Conservation (phyloP, 169 alveolate species). For the Eimeria brunetti region DNA sequence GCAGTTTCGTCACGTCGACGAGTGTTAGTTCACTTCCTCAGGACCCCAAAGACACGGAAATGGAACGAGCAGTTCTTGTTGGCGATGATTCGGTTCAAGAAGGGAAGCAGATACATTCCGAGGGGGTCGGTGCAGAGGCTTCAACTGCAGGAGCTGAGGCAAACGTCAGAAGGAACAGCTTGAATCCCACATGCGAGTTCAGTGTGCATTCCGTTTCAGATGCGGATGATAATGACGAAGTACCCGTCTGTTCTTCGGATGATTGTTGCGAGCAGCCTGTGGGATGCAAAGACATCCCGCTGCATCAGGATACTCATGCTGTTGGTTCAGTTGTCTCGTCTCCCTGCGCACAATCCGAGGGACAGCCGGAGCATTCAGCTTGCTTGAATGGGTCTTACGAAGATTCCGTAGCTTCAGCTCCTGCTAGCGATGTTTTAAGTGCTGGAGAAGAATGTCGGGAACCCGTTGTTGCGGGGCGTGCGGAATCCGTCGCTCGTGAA, state of each 20-base stretch:
- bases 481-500: background rate
- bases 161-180: background rate
- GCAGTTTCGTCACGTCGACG: background rate
- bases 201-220: constrained; percentile 24
- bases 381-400: background rate
- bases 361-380: constrained; percentile 15
- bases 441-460: background rate
- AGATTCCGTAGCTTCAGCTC: background rate
- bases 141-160: background rate
- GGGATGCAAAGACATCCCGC: constrained; percentile 68
- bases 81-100: background rate
- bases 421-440: background rate
- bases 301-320: background rate
- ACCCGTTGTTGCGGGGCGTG: constrained; percentile 2
- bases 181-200: background rate
- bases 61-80: background rate
- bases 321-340: constrained; percentile 19
- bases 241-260: constrained; percentile 11
- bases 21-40: background rate
- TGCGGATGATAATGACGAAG: background rate
- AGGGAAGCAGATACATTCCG: background rate
- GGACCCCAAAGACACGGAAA: background rate
- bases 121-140: background rate
- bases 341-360: background rate
- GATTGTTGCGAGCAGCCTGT: constrained; percentile 24